Conservation (phyloP, 2,329 filamentous ascomycete species). For the Teratosphaeria zuluensis region DNA sequence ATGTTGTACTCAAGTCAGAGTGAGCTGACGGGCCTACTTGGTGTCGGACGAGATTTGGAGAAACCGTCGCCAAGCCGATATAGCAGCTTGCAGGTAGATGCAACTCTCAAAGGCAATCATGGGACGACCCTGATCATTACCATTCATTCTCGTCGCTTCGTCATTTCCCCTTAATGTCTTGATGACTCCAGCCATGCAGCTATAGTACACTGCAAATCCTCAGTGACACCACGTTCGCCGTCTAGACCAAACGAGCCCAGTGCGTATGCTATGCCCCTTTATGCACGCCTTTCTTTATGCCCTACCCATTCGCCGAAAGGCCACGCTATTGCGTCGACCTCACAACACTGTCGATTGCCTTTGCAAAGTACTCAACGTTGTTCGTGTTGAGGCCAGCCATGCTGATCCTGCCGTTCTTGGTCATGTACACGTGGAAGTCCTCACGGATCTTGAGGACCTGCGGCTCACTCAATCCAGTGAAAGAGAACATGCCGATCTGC, state of each 20-base stretch:
- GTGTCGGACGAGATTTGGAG: too few species aligned
- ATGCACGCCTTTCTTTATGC: not conserved
- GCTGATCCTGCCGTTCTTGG: slow-evolving; percentile 94
- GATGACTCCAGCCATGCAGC: not conserved
- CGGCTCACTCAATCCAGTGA: slow-evolving; percentile 66
- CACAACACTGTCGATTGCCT: slow-evolving; percentile 79
- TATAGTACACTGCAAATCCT: not conserved
- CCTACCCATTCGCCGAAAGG: not conserved
- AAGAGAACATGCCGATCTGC: slow-evolving; percentile 99
- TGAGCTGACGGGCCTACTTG: too few species aligned
- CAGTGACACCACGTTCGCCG: too few species aligned
- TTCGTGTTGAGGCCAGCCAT: slow-evolving; percentile 94
- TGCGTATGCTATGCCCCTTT: not conserved
- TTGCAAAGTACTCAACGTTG: slow-evolving; percentile 89
- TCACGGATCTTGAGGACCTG: slow-evolving; percentile 63
- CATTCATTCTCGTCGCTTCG: not conserved
- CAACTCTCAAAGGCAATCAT: too few species aligned
- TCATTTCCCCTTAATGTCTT: not conserved
- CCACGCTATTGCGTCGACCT: slow-evolving; percentile 34
- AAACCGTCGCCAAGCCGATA: too few species aligned
- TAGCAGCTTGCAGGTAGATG: too few species aligned
- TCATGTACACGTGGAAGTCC: slow-evolving; percentile 75
- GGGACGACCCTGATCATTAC: too few species aligned
- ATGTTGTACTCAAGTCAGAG: too few species aligned
- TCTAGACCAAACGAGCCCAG: not conserved